A percentile compares a stretch with the other conserved stretches of the same genome.
Evolutionary conservation across 108 stramenopile genomes (phyloP).

Genomic region (Fistulifera solaris): DNA sequence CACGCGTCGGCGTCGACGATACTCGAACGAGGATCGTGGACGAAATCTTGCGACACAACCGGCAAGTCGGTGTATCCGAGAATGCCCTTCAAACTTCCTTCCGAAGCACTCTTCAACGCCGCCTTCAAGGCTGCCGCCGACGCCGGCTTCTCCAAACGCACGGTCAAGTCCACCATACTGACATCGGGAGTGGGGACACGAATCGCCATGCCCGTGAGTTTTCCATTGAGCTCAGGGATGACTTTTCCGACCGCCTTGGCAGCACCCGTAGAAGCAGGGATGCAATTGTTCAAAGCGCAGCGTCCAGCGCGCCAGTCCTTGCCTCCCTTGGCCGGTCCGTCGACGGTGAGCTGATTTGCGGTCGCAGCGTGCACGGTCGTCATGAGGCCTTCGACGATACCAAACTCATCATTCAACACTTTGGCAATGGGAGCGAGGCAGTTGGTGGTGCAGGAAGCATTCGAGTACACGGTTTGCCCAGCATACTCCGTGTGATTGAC

Average conservation of each 20-base stretch:
- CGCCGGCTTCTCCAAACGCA: conserved; percentile 83
- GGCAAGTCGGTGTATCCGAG: conserved; percentile 90
- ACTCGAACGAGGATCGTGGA: conserved; percentile 73
- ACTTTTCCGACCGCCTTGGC: conserved; percentile 92
- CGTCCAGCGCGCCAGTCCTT: conserved; percentile 88
- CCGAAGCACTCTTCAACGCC: conserved; percentile 88
- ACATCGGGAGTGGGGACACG: conserved; percentile 95
- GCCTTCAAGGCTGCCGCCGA: conserved; percentile 81
- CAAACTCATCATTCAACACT: conserved; percentile 93
- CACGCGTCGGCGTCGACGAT: conserved; percentile 89
- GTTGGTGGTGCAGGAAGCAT: conserved; percentile 99
- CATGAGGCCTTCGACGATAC: conserved; percentile 97
- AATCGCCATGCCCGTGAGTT: conserved; percentile 88
- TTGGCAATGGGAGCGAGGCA: conserved; percentile 98
- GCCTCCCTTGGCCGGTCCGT: conserved; percentile 85
- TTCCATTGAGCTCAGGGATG: conserved; percentile 69
- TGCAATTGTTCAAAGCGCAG: conserved; percentile 75
- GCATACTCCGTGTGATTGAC: conserved; percentile 88
- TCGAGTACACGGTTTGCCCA: conserved; percentile 85
- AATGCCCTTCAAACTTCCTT: conserved; percentile 87
- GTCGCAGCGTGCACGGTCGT: conserved; percentile 98
- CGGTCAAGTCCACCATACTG: conserved; percentile 93
- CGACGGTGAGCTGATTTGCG: conserved; percentile 95
- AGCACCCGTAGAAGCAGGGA: conserved; percentile 93
- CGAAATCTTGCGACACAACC: conserved; percentile 93